Evolutionary conservation across 192 early-diverging fungal species (phyloP), one percentile per base, ranked within the genome.

Genomic region (Phlyctochytrium bullatum): DNA sequence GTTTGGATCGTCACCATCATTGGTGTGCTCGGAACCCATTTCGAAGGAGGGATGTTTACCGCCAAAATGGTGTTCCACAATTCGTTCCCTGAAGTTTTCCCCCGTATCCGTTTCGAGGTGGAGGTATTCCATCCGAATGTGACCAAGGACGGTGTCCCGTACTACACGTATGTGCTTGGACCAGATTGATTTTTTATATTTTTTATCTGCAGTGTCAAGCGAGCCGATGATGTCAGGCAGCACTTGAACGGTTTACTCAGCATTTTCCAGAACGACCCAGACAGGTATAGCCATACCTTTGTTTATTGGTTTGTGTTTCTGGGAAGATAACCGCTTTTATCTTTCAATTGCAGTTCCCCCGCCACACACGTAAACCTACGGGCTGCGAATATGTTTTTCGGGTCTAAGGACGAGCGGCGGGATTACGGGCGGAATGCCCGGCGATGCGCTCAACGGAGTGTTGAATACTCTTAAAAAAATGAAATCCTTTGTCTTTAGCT

Each of bases 91-190:
- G 81, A 80, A 2, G 74, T 85, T 25, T 62, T 69, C 27, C 85
- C 87, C 0, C 61, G 87, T 10, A 74, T 81, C 59, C 77, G 79
- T 56, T 88, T 88, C 70, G 0, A 52, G 12, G 76, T 77, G 4
- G 81, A 86, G n/a, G 71, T 88, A 57, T 88, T 83, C 54, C 87
- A 88, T 59, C 79, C 83, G 32, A 76, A 84, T 63, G 75, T 88
- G n/a, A 84, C 81, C 1, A 36, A 52, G 40, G 80, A 85, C 58
- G 87, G 87, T 10, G 59, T 86, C 25, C 85, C 83, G 3, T 88
- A 80, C 66, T 83, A 83, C 50, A 68, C 69, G 75, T 76, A 59
- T 24, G 61, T 54, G 29, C 2, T 4, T 60, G 25, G 24, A 56
- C 14, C 27, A 50, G n/a, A 10, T 23, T 0, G 25, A 14, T 25